Percentiles rank a stretch among this genome's conserved stretches.
phyloP scores from a whole-genome alignment of 768 basidiomycete genomes.

The Harrya chromipes region DNA sequence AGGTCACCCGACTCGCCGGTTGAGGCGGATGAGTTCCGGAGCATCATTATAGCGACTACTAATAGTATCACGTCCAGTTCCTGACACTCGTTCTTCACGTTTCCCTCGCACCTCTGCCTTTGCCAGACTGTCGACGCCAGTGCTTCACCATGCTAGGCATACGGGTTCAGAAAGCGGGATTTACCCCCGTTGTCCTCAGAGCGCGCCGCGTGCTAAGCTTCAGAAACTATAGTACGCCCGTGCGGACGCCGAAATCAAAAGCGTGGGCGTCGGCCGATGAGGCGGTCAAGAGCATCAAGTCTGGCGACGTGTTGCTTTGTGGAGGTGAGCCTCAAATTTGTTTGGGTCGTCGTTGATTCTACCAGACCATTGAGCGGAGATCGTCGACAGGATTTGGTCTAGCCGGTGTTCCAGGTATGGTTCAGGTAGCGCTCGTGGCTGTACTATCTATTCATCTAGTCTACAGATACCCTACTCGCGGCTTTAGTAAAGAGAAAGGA shows the following conservation, averaged over 20 bases:
- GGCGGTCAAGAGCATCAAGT: conserved; percentile 79
- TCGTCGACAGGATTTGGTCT: conserved; percentile 72
- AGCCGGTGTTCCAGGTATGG: conserved; percentile 80
- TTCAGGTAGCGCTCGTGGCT: neutral
- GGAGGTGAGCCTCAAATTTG: conserved; percentile 55
- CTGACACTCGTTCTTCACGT: neutral
- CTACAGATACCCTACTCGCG: conserved; percentile 72
- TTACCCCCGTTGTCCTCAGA: conserved; percentile 18
- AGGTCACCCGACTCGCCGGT: neutral
- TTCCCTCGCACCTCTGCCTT: neutral
- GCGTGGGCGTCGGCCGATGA: conserved; percentile 83
- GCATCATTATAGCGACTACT: neutral
- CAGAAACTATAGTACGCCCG: conserved; percentile 27
- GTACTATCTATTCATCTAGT: neutral
- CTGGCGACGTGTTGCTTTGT: conserved; percentile 73
- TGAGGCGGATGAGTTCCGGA: conserved; percentile 27
- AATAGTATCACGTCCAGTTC: neutral
- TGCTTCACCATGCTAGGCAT: conserved; percentile 20
- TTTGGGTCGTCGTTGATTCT: neutral
- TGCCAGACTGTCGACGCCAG: neutral
- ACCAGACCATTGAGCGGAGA: neutral
- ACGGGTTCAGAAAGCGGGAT: conserved; percentile 12
- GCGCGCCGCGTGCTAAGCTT: conserved; percentile 12
- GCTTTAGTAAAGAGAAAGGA: conserved; percentile 75
- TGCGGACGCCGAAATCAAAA: conserved; percentile 45